Evolutionary conservation across 2,329 filamentous ascomycete genomes (phyloP).

Genomic region (Aspergillus jensenii): DNA sequence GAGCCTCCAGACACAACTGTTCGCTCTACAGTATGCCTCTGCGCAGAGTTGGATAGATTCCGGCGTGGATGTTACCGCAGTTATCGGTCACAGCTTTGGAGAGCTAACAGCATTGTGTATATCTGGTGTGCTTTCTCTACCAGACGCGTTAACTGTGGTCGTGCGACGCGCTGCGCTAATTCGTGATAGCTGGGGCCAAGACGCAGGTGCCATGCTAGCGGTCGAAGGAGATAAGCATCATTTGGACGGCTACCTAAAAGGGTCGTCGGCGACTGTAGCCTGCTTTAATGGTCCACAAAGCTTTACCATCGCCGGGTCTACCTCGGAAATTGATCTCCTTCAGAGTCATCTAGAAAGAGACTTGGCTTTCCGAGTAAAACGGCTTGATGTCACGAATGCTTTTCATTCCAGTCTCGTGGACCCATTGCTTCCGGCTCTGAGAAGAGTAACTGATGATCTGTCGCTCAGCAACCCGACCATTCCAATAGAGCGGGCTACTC

Average conservation of each 20-base stretch:
- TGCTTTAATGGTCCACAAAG: slow-evolving; percentile 24
- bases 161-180: slow-evolving; percentile 33
- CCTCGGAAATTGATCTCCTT: slow-evolving; percentile 12
- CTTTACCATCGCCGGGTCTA: slow-evolving; percentile 23
- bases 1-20: slow-evolving; percentile 37
- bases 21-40: slow-evolving; percentile 39
- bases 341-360: slow-evolving; percentile 12
- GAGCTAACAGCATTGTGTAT: slow-evolving; percentile 37
- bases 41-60: slow-evolving; percentile 39
- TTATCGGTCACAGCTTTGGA: slow-evolving; percentile 42
- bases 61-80: slow-evolving; percentile 31
- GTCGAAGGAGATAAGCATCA: slow-evolving; percentile 28
- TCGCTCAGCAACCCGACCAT: slow-evolving; percentile 34
- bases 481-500: slow-evolving; percentile 21
- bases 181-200: slow-evolving; percentile 30
- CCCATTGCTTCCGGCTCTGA: slow-evolving; percentile 27
- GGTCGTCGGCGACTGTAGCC: slow-evolving; percentile 22
- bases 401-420: slow-evolving; percentile 50
- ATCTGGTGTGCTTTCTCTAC: slow-evolving; percentile 28
- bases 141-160: slow-evolving; percentile 32
- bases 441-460: slow-evolving; percentile 26
- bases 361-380: slow-evolving; percentile 30
- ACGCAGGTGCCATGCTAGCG: slow-evolving; percentile 34
- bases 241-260: not conserved
- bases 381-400: slow-evolving; percentile 48